phyloP scores from a whole-genome alignment of 192 early-diverging fungal species.

The Mortierella hygrophila region DNA sequence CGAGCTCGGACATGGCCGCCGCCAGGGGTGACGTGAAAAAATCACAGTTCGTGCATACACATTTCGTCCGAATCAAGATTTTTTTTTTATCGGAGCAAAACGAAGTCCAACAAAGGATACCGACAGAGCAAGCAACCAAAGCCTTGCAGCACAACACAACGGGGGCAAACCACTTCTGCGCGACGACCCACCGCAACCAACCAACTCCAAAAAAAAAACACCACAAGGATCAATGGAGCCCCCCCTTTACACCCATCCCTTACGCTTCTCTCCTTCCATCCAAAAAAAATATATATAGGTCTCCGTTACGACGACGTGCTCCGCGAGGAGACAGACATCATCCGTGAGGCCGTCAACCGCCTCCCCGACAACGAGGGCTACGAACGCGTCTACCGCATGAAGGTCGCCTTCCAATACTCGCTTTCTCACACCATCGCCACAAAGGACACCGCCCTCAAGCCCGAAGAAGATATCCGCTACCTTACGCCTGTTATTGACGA shows the following conservation, averaged over 20 bases:
- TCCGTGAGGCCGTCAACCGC: constrained; percentile 86
- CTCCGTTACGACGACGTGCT: constrained; percentile 93
- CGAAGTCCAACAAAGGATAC: background rate
- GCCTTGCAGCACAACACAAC: too few species aligned
- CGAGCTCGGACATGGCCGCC: constrained; percentile 5
- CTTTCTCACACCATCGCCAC: constrained; percentile 79
- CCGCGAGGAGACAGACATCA: constrained; percentile 84
- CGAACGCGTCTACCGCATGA: constrained; percentile 84
- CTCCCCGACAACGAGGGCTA: constrained; percentile 76
- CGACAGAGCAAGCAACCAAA: background rate
- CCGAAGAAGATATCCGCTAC: constrained; percentile 87
- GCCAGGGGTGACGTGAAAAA: background rate
- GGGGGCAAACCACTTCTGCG: too few species aligned
- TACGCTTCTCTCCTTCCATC: background rate
- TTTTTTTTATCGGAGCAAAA: background rate
- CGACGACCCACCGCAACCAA: too few species aligned
- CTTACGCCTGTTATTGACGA: constrained; percentile 84
- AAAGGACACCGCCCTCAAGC: constrained; percentile 78
- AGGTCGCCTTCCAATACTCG: constrained; percentile 82
- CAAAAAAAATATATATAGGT: constrained; percentile 65
- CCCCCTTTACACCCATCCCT: background rate
- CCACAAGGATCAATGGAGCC: too few species aligned
- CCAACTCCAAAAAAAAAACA: too few species aligned
- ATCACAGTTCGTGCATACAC: background rate
- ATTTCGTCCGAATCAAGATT: background rate